Conservation (phyloP, 2,329 filamentous ascomycete species). For the Sclerotinia glacialis region DNA sequence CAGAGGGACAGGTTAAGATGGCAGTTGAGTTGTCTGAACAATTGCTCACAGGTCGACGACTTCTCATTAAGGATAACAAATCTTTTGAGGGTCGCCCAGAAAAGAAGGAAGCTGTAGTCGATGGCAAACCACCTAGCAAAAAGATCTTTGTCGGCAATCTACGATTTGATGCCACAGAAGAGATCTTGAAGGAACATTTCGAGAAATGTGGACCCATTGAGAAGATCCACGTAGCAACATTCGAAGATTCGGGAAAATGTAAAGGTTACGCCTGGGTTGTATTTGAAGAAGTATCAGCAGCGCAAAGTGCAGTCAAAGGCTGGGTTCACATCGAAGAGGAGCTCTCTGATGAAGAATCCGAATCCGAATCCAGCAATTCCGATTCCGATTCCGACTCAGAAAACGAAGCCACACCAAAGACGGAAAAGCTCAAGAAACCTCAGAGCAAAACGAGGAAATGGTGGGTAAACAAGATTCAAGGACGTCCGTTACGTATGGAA, state of each 20-base stretch:
- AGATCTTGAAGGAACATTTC: conserved; percentile 78
- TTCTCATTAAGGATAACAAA: conserved; percentile 90
- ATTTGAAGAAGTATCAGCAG: conserved; percentile 75
- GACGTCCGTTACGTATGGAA: conserved; percentile 80
- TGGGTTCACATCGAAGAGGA: conserved; percentile 68
- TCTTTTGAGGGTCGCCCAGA: conserved; percentile 87
- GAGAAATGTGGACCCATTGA: conserved; percentile 78
- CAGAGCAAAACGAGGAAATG: conserved; percentile 66
- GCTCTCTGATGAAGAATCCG: conserved; percentile 39
- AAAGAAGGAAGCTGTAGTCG: conserved; percentile 46
- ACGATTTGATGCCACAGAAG: conserved; percentile 75
- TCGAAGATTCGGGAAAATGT: conserved; percentile 95
- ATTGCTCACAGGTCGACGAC: conserved; percentile 68
- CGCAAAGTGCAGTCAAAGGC: conserved; percentile 74
- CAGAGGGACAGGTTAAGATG: conserved; percentile 61
- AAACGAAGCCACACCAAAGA: conserved; percentile 38
- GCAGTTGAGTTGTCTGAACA: conserved; percentile 86
- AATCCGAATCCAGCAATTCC: conserved; percentile 31
- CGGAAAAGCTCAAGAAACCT: conserved; percentile 52
- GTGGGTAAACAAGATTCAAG: conserved; percentile 82
- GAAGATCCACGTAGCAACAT: conserved; percentile 86
- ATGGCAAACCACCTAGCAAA: conserved; percentile 67
- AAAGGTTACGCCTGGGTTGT: conserved; percentile 97
- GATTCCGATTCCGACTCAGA: conserved; percentile 40
- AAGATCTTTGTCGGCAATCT: conserved; percentile 89